Evolutionary conservation across 2,329 filamentous ascomycete genomes (phyloP).

Genomic region (Nothophaeocryptopus gaeumannii): DNA sequence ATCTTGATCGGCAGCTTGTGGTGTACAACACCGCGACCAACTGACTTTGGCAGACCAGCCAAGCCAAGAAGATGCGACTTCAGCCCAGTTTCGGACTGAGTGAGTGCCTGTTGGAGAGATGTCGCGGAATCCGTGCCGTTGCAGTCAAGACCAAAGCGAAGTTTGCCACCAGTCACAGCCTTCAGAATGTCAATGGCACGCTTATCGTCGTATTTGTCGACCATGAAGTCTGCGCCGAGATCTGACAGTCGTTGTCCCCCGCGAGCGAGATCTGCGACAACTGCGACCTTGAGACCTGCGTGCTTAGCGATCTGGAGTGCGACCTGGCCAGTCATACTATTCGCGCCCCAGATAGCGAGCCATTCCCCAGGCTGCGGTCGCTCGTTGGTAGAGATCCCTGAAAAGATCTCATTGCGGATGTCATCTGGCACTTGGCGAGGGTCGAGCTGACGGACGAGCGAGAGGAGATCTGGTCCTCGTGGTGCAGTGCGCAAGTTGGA

Average conservation of each 20-base stretch:
- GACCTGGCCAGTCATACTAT: constrained; percentile 67
- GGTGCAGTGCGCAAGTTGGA: constrained; percentile 37
- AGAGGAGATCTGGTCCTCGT: constrained; percentile 59
- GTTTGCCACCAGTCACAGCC: constrained; percentile 54
- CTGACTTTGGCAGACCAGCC: constrained; percentile 63
- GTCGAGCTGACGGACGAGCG: constrained; percentile 49
- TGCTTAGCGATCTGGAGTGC: constrained; percentile 66
- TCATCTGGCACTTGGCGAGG: constrained; percentile 56
- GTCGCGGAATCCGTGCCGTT: constrained; percentile 62
- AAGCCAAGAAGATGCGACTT: constrained; percentile 63
- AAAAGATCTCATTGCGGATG: constrained; percentile 61
- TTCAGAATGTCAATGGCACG: constrained; percentile 65
- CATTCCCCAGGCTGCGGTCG: constrained; percentile 62
- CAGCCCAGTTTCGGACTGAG: constrained; percentile 27
- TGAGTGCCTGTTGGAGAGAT: constrained; percentile 55
- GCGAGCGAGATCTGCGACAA: constrained; percentile 64
- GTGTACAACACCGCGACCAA: constrained; percentile 48
- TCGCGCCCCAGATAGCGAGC: constrained; percentile 73
- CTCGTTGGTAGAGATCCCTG: constrained; percentile 52
- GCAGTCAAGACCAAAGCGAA: constrained; percentile 69
- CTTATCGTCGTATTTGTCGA: constrained; percentile 64
- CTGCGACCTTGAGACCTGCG: constrained; percentile 62
- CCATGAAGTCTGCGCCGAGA: constrained; percentile 59
- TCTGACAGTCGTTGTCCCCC: constrained; percentile 60
- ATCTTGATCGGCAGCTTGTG: constrained; percentile 73